A percentile compares a stretch with the other conserved stretches of the same genome.
These are phyloP conservation scores for Penicillium flavigenum DNA, from an alignment of 495 filamentous ascomycete genomes.

Conservation along the genomic window DNA sequence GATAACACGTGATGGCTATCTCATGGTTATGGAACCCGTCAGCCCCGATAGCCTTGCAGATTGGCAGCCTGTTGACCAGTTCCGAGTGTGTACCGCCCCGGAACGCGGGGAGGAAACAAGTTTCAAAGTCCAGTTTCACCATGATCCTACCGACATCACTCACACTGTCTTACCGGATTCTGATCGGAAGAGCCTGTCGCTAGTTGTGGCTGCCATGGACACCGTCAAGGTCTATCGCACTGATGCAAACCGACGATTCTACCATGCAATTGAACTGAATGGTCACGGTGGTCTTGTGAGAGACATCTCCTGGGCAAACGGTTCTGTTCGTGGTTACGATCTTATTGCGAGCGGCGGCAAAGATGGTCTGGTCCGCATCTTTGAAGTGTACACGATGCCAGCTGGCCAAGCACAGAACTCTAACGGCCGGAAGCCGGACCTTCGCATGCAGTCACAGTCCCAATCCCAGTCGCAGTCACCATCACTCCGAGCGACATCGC, in stretches of 20 bases:
- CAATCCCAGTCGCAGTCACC: conserved; percentile 30
- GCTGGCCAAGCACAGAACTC: conserved; percentile 29
- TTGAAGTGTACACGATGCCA: conserved; percentile 64
- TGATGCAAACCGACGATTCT: conserved; percentile 65
- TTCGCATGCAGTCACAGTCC: conserved; percentile 31
- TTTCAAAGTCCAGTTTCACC: conserved; percentile 83
- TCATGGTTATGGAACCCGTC: conserved; percentile 81
- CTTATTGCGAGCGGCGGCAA: conserved; percentile 88
- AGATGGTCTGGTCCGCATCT: conserved; percentile 84
- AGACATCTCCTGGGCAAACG: conserved; percentile 90
- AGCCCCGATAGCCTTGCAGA: conserved; percentile 78
- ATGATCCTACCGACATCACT: conserved; percentile 75
- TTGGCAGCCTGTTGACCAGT: conserved; percentile 71
- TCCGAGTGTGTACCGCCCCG: conserved; percentile 60
- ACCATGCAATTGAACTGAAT: conserved; percentile 70
- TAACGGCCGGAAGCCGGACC: conserved; percentile 34
- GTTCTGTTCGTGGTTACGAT: conserved; percentile 82
- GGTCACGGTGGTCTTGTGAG: conserved; percentile 76
- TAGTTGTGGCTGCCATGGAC: conserved; percentile 84
- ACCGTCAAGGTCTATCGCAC: conserved; percentile 77
- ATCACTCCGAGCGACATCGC: conserved; percentile 38
- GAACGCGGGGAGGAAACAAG: conserved; percentile 76
- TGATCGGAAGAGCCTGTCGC: conserved; percentile 65
- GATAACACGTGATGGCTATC: conserved; percentile 73
- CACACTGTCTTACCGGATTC: conserved; percentile 73